These are phyloP conservation scores for Boletus holoroseus DNA, from an alignment of 1,284 basidiomycete species.

Conservation along the genomic window DNA sequence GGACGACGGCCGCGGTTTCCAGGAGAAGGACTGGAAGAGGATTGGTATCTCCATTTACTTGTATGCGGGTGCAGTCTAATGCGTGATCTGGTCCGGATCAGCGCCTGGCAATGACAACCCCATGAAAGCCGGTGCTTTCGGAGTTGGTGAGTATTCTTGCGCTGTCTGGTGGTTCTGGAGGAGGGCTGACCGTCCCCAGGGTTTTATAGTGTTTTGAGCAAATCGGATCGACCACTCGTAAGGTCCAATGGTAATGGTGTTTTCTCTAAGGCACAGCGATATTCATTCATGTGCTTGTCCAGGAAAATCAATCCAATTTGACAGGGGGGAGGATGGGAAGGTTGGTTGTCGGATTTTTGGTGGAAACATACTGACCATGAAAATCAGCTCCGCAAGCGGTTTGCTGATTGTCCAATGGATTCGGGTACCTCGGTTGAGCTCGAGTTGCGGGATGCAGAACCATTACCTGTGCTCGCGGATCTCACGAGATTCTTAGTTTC, in stretches of 20 bases:
- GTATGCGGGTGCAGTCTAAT: not conserved
- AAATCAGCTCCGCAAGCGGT: constrained; percentile 4
- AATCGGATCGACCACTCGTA: constrained; percentile 88
- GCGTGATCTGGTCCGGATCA: constrained; percentile 25
- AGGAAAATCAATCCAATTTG: constrained; percentile 47
- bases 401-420: constrained; percentile 60
- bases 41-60: constrained; percentile 45
- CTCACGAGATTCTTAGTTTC: constrained; percentile 37
- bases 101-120: constrained; percentile 79
- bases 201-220: constrained; percentile 77
- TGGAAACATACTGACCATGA: constrained; percentile 18
- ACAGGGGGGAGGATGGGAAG: constrained; percentile 62
- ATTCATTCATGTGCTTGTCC: not conserved
- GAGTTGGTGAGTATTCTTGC: constrained; percentile 54
- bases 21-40: constrained; percentile 79
- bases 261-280: not conserved
- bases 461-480: constrained; percentile 51
- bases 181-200: constrained; percentile 36
- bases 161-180: not conserved
- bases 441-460: constrained; percentile 60
- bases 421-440: constrained; percentile 24
- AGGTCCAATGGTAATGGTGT: constrained; percentile 61
- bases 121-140: constrained; percentile 82
- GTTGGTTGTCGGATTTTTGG: constrained; percentile 33
- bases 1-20: constrained; percentile 80